Percentiles rank a stretch among this genome's conserved stretches.
Evolutionary conservation across 2,329 filamentous ascomycete species (phyloP).

Genomic region (Epichloe amarillans): DNA sequence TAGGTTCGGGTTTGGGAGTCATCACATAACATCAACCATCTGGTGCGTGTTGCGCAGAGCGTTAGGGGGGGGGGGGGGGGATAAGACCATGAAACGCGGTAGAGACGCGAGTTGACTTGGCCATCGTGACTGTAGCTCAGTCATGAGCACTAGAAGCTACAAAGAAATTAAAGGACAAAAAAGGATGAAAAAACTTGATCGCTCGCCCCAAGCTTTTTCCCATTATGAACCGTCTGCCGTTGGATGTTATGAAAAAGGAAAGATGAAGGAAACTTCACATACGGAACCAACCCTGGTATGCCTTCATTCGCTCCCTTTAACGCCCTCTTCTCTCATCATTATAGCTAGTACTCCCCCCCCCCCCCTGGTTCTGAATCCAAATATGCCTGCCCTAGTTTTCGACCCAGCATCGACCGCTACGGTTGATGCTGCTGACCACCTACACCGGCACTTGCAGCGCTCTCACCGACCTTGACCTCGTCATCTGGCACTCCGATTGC

Average conservation of each 20-base stretch:
- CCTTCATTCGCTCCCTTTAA: background rate
- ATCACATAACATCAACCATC: background rate
- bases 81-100: background rate
- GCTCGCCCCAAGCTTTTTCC: background rate
- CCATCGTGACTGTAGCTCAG: background rate
- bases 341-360: background rate
- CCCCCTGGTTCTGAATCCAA: background rate
- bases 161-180: background rate
- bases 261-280: background rate
- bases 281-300: background rate
- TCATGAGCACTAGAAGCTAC: background rate
- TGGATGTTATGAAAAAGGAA: background rate
- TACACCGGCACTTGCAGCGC: conserved; percentile 36
- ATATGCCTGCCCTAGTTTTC: background rate
- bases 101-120: background rate
- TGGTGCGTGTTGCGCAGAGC: background rate
- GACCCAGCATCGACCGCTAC: background rate
- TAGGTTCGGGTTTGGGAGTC: too few species aligned
- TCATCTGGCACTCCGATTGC: conserved; percentile 45
- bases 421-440: conserved; percentile 1
- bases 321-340: background rate
- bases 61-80: background rate
- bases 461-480: conserved; percentile 48
- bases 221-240: background rate
- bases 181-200: background rate